A percentile compares a stretch with the other conserved stretches of the same genome.
Conservation (phyloP, 2,329 filamentous ascomycete genomes). For the Colletotrichum endophyticum region DNA sequence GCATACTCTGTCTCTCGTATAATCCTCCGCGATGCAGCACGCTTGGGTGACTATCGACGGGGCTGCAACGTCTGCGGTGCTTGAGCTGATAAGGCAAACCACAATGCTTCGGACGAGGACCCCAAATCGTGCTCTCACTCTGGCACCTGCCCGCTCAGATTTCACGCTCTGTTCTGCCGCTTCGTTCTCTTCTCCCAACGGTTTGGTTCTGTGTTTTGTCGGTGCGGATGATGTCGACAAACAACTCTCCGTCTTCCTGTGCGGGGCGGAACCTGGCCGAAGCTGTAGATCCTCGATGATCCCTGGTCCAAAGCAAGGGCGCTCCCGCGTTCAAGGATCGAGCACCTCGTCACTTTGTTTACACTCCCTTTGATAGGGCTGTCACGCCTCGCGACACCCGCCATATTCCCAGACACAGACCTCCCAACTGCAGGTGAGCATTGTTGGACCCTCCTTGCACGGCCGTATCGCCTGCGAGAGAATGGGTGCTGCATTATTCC, state of each 20-base stretch:
- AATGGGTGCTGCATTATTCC: background rate
- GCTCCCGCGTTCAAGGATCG: background rate
- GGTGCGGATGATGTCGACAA: background rate
- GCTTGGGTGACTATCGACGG: background rate
- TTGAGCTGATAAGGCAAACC: background rate
- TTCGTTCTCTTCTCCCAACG: background rate
- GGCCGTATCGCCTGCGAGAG: background rate
- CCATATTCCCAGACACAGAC: background rate
- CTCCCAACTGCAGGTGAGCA: constrained; percentile 14
- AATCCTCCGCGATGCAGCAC: background rate
- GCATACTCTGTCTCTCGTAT: background rate
- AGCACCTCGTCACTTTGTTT: background rate
- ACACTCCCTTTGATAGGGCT: background rate
- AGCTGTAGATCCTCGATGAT: background rate
- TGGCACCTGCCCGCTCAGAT: background rate
- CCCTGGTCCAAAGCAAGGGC: background rate
- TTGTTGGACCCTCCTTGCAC: background rate
- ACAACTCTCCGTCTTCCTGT: background rate
- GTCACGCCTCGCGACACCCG: background rate
- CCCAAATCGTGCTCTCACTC: background rate
- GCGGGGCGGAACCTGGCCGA: background rate
- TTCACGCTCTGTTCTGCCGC: background rate
- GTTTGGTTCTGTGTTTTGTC: background rate
- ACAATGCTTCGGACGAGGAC: background rate
- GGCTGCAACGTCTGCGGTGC: background rate